Conservation (phyloP, 78 protist species). For the Dictyostelium intermedium region DNA sequence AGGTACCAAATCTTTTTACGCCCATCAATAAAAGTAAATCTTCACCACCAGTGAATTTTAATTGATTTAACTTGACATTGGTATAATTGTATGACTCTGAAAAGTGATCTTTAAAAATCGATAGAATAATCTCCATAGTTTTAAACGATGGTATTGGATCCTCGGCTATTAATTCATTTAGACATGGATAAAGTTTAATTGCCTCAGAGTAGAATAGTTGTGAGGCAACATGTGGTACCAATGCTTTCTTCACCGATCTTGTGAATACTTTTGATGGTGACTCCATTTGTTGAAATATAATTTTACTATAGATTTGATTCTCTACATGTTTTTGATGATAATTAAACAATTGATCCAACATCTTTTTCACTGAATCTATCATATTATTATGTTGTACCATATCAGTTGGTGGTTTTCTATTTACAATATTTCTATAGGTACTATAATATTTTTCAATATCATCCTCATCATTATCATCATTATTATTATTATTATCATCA, state of each 20-base stretch:
- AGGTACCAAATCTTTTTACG: conserved; percentile 30
- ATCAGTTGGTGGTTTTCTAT: neutral
- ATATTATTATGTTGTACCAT: neutral
- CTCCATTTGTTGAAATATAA: conserved; percentile 37
- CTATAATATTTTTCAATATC: neutral
- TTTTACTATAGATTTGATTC: neutral
- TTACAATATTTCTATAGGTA: neutral
- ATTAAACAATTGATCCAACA: conserved; percentile 47
- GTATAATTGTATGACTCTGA: neutral
- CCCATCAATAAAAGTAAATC: conserved; percentile 21
- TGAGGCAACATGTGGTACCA: conserved; percentile 7
- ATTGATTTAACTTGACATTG: neutral
- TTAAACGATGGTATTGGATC: conserved; percentile 28
- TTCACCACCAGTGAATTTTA: conserved; percentile 47
- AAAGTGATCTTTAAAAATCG: conserved; percentile 10
- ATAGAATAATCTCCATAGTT: conserved; percentile 54
- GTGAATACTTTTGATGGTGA: conserved; percentile 61
- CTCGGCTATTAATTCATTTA: conserved; percentile 25
- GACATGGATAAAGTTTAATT: conserved; percentile 26
- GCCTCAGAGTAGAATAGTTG: conserved; percentile 11
- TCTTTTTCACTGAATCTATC: neutral
- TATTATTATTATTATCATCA: neutral
- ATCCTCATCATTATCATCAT: neutral
- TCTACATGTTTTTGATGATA: conserved; percentile 31
- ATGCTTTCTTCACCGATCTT: conserved; percentile 10